Base-by-base conservation (phyloP, 1,284 basidiomycete genomes). In the Stereum hirsutum region DNA sequence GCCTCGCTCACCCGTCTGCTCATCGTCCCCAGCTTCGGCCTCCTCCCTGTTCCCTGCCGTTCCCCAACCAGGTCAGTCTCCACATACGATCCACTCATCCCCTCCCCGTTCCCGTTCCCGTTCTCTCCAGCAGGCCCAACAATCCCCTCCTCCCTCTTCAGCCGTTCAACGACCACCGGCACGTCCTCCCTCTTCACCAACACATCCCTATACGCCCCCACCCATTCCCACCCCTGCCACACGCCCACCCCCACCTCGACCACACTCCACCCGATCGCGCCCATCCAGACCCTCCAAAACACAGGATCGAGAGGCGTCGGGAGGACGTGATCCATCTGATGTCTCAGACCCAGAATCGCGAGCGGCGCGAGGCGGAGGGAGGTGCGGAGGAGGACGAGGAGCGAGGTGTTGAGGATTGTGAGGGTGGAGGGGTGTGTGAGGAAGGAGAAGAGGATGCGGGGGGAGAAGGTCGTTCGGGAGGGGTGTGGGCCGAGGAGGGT, bases 281-380 rank as follows among this genome's bases (percentile, higher is more conserved):
- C 59, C 78, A 80, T 85, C 83, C 85, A 87, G 5, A 81, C 74
- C 20, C 74, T 68, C 17, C 61, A 57, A 61, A 88, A 89, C 2
- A 74, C 71, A 1, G 66, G 58, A 51, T 84, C 77, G 41, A 59
- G 63, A 62, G 72, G 80, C 7, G 69, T 77, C 26, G 78, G 70
- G 25, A 56, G 57, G 42, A 63, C 54, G 47, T 55, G 58, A 21
- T 60, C 58, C 57, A 70, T 70, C 50, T 65, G 57, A 45, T 69
- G 65, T 14, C 66, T 68, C 42, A 81, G 61, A 28, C 68, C 66
- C 19, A 84, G 65, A 37, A 81, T 56, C 4, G 71, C 68, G 28
- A 85, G 56, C 4, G 75, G 62, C 8, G 73, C 62, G 33, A 79
- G 65, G 42, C 78, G 77, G 21, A 84, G 64, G 21, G 69, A 43